Evolutionary conservation across 495 filamentous ascomycete genomes (phyloP).

Genomic region (Penicillium flavigenum): DNA sequence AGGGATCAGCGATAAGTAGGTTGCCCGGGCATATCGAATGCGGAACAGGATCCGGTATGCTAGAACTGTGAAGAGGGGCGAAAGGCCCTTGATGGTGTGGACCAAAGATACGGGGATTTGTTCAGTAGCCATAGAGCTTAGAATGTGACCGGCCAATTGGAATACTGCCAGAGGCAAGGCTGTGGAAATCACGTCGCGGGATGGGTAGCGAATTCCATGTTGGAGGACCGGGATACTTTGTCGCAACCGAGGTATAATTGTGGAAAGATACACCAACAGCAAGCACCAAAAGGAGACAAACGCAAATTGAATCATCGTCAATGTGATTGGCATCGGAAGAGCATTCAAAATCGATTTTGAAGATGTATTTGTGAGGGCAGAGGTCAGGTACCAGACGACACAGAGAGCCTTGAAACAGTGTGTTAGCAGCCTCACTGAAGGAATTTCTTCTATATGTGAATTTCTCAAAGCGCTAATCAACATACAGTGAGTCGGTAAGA

Average conservation of each 20-base stretch:
- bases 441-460: background rate
- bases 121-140: conserved; percentile 87
- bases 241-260: conserved; percentile 64
- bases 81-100: conserved; percentile 99
- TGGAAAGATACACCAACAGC: conserved; percentile 69
- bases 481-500: conserved; percentile 84
- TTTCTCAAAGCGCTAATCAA: conserved; percentile 15
- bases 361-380: conserved; percentile 93
- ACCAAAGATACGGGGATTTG: conserved; percentile 96
- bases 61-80: conserved; percentile 90
- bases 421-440: conserved; percentile 13
- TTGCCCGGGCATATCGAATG: conserved; percentile 82
- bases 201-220: conserved; percentile 78
- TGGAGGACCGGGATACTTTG: conserved; percentile 72
- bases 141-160: conserved; percentile 89
- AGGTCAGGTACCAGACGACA: conserved; percentile 88
- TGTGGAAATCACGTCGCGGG: conserved; percentile 76
- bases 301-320: conserved; percentile 93
- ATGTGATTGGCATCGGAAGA: conserved; percentile 85
- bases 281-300: conserved; percentile 91
- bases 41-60: conserved; percentile 87
- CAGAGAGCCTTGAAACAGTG: conserved; percentile 64
- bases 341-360: conserved; percentile 96
- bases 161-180: conserved; percentile 89
- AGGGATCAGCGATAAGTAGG: conserved; percentile 89